Evolutionary conservation across 1,284 basidiomycete genomes (phyloP), one percentile per base, ranked within the genome.

Genomic region (Sporisorium graminicola): DNA sequence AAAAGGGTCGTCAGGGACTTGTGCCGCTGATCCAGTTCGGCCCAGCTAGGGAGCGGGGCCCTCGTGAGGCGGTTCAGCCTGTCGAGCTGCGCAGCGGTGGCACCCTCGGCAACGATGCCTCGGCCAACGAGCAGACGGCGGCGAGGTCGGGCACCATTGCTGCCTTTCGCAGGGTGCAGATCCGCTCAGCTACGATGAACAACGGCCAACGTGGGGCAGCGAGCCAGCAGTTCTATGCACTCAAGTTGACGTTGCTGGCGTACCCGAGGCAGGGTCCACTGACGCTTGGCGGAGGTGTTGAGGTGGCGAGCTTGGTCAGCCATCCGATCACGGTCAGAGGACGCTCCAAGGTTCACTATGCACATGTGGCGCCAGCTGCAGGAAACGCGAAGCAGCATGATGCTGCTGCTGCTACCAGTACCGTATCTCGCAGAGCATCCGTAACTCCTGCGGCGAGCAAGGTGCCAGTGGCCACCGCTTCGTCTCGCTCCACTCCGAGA

Each of bases 161-260:
- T 5, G 70, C 69, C 2, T 73, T 77, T 27, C 55, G 74, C 6
- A 43, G 74, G 16, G 62, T 77, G 10, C 74, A 77, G 65, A 77
- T 77, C 26, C 62, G 74, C 13, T 77, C 74, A 5, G 74, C 74
- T 8, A 77, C 74, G 49, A 68, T 77, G 57, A 77, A 77, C 61
- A 77, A 77, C 37, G 74, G 74, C 18, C 69, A 77, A 47, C 37
- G 65, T 13, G 70, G 74, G 0, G 53, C 65, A 1, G 61, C 74
- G 3, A 70, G 69, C 8, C 74, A 77, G 54, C 74, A 77, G n/a
- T 77, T 73, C 31, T 77, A 69, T 27, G 70, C 66, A 6, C 70
- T 77, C 55, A 72, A 73, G 51, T 51, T 77, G 59, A 66, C 74
- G 44, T 50, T 77, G 43, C 64, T 69, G 24, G 74, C 70, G 16